Evolutionary conservation across 805 yeast species (phyloP), one percentile per base, ranked within the genome.

Genomic region (Yarrowia sp.): DNA sequence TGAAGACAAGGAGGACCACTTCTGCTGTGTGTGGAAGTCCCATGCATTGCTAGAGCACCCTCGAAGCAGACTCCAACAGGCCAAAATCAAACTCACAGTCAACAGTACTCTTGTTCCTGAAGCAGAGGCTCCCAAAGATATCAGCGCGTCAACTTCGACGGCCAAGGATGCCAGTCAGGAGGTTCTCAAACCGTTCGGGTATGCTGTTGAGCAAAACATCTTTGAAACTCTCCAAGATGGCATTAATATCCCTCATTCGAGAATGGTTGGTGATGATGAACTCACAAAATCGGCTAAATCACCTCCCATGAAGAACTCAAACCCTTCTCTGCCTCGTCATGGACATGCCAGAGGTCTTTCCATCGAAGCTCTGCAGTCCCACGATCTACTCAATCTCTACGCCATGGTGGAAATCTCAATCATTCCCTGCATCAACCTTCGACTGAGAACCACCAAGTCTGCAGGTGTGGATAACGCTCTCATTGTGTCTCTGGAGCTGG

Each of bases 401-500:
- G 70, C 71, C 19, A 69, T 58, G 41, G 38, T 68, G 9, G 56
- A 52, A 26, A 35, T 79, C 7, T 79, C 81, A 2, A 76, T 78
- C 3, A 74, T 74, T 19, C 73, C 81, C 0, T 81, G 84, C 0
- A 72, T 85, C 48, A 81, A 82, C n/a, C 77, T 85, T 7, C 79
- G 82, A 66, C 75, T 85, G 16, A 78, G 83, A 55, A 82, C 85
- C 40, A 79, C 85, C 8, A 82, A 81, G 69, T 82, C 86, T 5
- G 84, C 85, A 5, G 85, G 86, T 9, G 77, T 82, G 53, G 78
- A 80, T 71, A 81, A 81, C 68, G 73, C 80, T 2, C 72, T 85
- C 1, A 74, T 85, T n/a, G 81, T 86, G 0, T 82, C 85, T 0
- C 74, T 85, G 55, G 84, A 82, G 67, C 75, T 85, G 11, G 86